These are phyloP conservation scores for Phytophthora europaea DNA, from an alignment of 352 stramenopile species.

Conservation along the genomic window DNA sequence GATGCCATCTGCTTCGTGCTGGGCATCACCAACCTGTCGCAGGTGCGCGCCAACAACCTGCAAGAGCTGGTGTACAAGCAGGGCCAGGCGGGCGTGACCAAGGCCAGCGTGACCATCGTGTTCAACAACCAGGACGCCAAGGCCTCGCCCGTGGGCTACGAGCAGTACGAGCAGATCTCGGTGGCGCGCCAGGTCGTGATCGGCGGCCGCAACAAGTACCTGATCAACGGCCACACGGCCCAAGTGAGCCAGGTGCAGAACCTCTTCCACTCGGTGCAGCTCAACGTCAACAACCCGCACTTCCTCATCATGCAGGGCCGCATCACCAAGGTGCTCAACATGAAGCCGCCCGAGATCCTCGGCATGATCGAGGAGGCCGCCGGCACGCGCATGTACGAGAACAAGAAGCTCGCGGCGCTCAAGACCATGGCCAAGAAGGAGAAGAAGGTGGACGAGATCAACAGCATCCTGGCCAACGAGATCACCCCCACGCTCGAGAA, in stretches of 20 bases:
- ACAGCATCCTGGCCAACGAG: conserved; percentile 97
- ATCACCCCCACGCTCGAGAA: conserved; percentile 99
- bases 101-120: conserved; percentile 98
- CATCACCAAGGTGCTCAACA: conserved; percentile 99
- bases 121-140: conserved; percentile 99
- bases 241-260: conserved; percentile 99
- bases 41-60: conserved; percentile 98
- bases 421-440: conserved; percentile 99
- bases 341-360: conserved; percentile 99
- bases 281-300: conserved; percentile 99
- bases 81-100: conserved; percentile 99
- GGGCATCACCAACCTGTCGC: conserved; percentile 98
- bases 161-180: conserved; percentile 98
- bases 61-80: conserved; percentile 99
- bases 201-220: conserved; percentile 99
- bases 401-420: conserved; percentile 98
- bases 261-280: conserved; percentile 99
- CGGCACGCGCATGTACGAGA: conserved; percentile 99
- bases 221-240: conserved; percentile 99
- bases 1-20: conserved; percentile 99
- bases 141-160: conserved; percentile 96
- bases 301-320: conserved; percentile 99
- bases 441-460: conserved; percentile 99
- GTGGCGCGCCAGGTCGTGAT: conserved; percentile 99
- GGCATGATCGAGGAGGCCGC: conserved; percentile 99